phyloP scores from a whole-genome alignment of 2,329 filamentous ascomycete species.

The Chalaropsis ovoidea region DNA sequence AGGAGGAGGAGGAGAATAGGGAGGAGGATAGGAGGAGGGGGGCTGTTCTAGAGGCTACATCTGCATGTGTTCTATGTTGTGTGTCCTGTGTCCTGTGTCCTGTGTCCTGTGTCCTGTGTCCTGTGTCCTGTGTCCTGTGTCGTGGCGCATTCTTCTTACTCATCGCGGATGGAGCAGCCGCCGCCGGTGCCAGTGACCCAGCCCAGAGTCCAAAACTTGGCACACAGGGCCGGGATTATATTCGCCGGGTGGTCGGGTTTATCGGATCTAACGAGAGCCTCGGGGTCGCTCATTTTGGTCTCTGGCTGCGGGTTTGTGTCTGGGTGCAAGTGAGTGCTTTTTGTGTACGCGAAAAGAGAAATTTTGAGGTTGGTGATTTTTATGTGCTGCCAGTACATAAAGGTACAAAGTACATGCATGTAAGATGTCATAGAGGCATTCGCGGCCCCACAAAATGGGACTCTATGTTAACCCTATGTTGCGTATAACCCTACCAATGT shows the following conservation, averaged over 20 bases:
- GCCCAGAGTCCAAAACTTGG: slow-evolving; percentile 88
- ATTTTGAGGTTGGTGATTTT: background rate
- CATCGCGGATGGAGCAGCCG: slow-evolving; percentile 63
- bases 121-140: background rate
- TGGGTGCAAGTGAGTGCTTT: background rate
- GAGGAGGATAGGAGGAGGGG: background rate
- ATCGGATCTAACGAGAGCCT: slow-evolving; percentile 44
- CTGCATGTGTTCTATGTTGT: no score
- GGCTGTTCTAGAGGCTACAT: background rate
- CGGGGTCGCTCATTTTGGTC: slow-evolving; percentile 19
- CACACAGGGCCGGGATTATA: slow-evolving; percentile 83
- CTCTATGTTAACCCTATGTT: background rate
- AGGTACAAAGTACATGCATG: background rate
- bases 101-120: background rate
- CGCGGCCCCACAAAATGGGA: background rate
- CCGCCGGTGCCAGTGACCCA: slow-evolving; percentile 88
- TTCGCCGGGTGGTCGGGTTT: slow-evolving; percentile 88
- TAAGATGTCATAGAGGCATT: background rate
- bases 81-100: background rate
- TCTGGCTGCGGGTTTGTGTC: background rate
- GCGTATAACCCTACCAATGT: background rate
- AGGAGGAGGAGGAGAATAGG: background rate
- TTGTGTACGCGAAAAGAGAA: background rate
- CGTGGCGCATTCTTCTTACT: slow-evolving; percentile 37
- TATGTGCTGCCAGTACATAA: background rate